Evolutionary conservation across 169 alveolate genomes (phyloP), one percentile per base, ranked within the genome.

Genomic region (Plasmodium coatneyi): DNA sequence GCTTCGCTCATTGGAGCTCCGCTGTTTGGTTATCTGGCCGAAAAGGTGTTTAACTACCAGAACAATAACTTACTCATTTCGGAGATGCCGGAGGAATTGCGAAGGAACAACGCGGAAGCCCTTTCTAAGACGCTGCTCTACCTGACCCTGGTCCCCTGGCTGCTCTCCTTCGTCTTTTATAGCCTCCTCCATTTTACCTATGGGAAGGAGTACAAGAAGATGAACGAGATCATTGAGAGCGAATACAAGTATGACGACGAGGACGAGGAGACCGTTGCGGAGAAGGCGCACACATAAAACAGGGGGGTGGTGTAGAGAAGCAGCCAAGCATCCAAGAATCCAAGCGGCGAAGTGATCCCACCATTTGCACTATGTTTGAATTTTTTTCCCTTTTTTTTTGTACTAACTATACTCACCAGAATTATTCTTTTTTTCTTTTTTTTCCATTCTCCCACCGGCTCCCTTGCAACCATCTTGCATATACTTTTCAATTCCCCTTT

Each of bases 1-100:
- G 97, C 98, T 10, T 97, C 98, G n/a, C 70, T 96, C 56, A 78
- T 96, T 39, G 98, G 98, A 82, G 97, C 98, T 3, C 98, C 99
- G 0, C 96, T 97, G 60, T 96, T 97, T 43, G 99, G 99, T 7
- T 84, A 95, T 79, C 66, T 98, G 79, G 97, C 98, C 6, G 99
- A 98, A 86, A 87, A 92, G 60, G 97, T 94, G 10, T 98, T 97
- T 92, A 98, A 98, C 43, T 97, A 97, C 91, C 87, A 96, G 92
- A 96, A 96, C 25, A 96, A 96, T 28, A 87, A 95, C 32, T 92
- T 96, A 87, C 92, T 90, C 54, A 96, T 97, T 28, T 78, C 93
- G 12, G 97, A 96, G 39, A 96, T 97, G 98, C 95, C 97, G 16
- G 96, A 86, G 70, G 95, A 82, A 32, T 86, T 96, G 25, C 86